Conservation (phyloP, 1,139 yeast species). For the Pichia sp. region DNA sequence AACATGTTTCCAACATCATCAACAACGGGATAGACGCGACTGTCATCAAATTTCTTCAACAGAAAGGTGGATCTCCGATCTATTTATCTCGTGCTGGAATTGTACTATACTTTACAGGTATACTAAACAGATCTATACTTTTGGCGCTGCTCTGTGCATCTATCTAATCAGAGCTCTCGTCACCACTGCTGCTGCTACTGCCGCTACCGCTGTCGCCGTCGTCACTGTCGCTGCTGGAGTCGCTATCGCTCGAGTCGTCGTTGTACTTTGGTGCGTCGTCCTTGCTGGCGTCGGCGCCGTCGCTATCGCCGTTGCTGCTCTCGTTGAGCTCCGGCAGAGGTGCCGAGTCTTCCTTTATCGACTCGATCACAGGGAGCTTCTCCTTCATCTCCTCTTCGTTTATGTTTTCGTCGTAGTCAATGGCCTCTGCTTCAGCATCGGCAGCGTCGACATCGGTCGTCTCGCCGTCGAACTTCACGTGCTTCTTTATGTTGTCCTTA, state of each 20-base stretch:
- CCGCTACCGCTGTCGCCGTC: slow-evolving; percentile 15
- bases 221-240: slow-evolving; percentile 11
- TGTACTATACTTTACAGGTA: not conserved
- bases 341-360: slow-evolving; percentile 8
- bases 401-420: slow-evolving; percentile 16
- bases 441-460: slow-evolving; percentile 28
- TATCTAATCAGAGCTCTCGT: slow-evolving; percentile 4
- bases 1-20: not conserved
- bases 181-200: slow-evolving; percentile 21
- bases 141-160: not conserved
- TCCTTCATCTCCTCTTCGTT: slow-evolving; percentile 12
- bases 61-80: too few relatives aligned
- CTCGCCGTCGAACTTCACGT: slow-evolving; percentile 30
- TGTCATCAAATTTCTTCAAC: too few relatives aligned
- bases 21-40: not conserved
- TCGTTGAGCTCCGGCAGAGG: slow-evolving; percentile 3
- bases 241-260: slow-evolving; percentile 7
- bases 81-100: not conserved
- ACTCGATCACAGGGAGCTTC: slow-evolving; percentile 9
- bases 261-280: slow-evolving; percentile 9
- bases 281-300: slow-evolving; percentile 5
- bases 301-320: not conserved
- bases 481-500: slow-evolving; percentile 21
- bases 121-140: not conserved
- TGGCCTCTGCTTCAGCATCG: slow-evolving; percentile 15